Evolutionary conservation across 495 filamentous ascomycete species (phyloP).

Genomic region (Geoglossum glabrum): DNA sequence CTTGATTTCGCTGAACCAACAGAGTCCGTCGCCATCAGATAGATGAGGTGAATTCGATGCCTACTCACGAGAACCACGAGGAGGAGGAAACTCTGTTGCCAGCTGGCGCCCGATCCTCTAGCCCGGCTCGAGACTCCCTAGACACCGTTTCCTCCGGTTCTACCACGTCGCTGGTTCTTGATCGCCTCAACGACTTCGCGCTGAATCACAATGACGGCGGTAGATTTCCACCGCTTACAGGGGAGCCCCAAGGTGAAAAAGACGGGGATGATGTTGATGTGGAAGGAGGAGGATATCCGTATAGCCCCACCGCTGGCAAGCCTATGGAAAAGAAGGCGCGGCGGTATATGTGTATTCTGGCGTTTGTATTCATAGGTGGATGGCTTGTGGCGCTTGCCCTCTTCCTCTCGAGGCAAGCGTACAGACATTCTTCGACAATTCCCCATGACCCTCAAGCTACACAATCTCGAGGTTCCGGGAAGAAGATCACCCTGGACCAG

Average conservation of each 20-base stretch:
- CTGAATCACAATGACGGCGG: constrained; percentile 6
- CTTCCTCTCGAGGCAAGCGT: constrained; percentile 47
- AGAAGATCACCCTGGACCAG: constrained; percentile 62
- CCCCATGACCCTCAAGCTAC: constrained; percentile 53
- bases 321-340: constrained; percentile 40
- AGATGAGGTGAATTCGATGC: not conserved
- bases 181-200: constrained; percentile 35
- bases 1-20: not conserved
- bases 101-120: not conserved
- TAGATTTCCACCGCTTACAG: constrained; percentile 8
- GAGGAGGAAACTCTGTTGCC: not conserved
- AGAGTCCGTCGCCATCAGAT: not conserved
- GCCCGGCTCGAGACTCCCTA: constrained; percentile 23
- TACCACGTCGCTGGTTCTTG: constrained; percentile 59
- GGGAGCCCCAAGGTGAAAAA: constrained; percentile 17
- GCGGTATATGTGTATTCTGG: constrained; percentile 46
- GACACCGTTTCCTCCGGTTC: constrained; percentile 49
- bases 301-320: constrained; percentile 16
- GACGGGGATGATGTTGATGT: constrained; percentile 26
- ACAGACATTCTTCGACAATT: constrained; percentile 35
- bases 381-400: constrained; percentile 64
- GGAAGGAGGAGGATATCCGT: constrained; percentile 25
- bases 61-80: not conserved
- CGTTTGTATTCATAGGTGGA: constrained; percentile 43
- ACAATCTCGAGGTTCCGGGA: constrained; percentile 42